Percentiles rank a stretch among this genome's conserved stretches.
These are phyloP conservation scores for Lachnum nothofagi DNA, from an alignment of 2,329 filamentous ascomycete genomes.

Conservation along the genomic window DNA sequence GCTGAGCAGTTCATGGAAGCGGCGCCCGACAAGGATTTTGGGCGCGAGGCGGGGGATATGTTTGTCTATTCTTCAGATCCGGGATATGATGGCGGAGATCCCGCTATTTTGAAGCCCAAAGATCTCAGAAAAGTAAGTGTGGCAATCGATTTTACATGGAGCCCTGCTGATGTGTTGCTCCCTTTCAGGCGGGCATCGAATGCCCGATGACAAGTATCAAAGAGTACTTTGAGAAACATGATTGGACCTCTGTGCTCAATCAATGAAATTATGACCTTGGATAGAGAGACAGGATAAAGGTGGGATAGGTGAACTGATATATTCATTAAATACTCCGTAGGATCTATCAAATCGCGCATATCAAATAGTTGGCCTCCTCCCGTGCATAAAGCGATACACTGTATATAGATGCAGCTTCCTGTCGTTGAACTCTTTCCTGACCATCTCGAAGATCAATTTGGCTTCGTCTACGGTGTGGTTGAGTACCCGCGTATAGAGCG, in stretches of 20 bases:
- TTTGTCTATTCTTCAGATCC: slow-evolving; percentile 18
- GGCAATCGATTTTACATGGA: slow-evolving; percentile 1
- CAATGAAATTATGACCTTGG: no score
- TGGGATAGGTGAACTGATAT: no score
- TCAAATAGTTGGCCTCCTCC: slow-evolving; percentile 24
- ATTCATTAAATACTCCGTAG: no score
- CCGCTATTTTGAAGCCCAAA: slow-evolving; percentile 17
- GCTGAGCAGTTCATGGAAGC: slow-evolving; percentile 18
- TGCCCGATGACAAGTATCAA: slow-evolving; percentile 13
- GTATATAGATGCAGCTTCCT: slow-evolving; percentile 13
- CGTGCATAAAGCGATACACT: slow-evolving; percentile 16
- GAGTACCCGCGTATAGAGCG: slow-evolving; percentile 14
- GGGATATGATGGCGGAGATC: slow-evolving; percentile 34
- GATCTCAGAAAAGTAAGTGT: slow-evolving; percentile 3
- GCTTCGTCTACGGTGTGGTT: slow-evolving; percentile 11
- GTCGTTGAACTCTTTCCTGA: slow-evolving; percentile 14
- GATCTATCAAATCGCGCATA: neutral
- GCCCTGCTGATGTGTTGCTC: no score
- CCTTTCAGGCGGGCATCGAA: neutral
- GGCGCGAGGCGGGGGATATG: slow-evolving; percentile 31
- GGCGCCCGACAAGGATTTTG: slow-evolving; percentile 20
- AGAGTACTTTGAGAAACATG: slow-evolving; percentile 15
- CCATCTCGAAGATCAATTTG: slow-evolving; percentile 8
- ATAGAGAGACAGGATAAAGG: no score
- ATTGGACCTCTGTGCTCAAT: slow-evolving; percentile 37